Conservation (phyloP, 2,329 filamentous ascomycete genomes). For the Alternaria dauci region DNA sequence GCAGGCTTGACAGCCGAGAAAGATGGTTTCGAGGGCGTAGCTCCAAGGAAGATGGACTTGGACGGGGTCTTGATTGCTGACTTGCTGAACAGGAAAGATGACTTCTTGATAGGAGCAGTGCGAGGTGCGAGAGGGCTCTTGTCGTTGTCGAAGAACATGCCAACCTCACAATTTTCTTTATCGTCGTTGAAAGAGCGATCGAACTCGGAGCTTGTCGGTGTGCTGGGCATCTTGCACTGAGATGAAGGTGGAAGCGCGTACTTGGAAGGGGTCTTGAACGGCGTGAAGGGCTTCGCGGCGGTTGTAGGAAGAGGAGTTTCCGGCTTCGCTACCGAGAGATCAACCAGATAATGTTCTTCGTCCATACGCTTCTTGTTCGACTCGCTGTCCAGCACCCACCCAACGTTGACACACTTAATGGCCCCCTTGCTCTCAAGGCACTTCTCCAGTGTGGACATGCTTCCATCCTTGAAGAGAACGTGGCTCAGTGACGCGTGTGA, state of each 20-base stretch:
- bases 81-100: conserved; percentile 40
- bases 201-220: conserved; percentile 40
- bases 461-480: conserved; percentile 89
- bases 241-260: conserved; percentile 35
- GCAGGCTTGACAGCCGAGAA: conserved; percentile 28
- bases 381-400: conserved; percentile 78
- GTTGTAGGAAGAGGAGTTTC: conserved; percentile 29
- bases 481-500: conserved; percentile 84
- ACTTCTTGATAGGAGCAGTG: conserved; percentile 39
- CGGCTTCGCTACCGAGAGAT: conserved; percentile 35
- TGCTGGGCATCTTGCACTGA: conserved; percentile 34
- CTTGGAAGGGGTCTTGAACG: conserved; percentile 43
- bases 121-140: conserved; percentile 53
- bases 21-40: conserved; percentile 33
- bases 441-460: conserved; percentile 81
- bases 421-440: conserved; percentile 75
- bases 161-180: conserved; percentile 50
- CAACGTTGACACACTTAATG: conserved; percentile 85
- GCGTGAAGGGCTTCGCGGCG: conserved; percentile 38
- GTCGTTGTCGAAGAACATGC: conserved; percentile 54
- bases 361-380: conserved; percentile 45
- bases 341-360: conserved; percentile 45
- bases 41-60: conserved; percentile 53
- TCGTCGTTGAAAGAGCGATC: conserved; percentile 39
- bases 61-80: conserved; percentile 63